Evolutionary conservation across 2,329 filamentous ascomycete species (phyloP).

Genomic region (Coniosporium tulheliwenetii): DNA sequence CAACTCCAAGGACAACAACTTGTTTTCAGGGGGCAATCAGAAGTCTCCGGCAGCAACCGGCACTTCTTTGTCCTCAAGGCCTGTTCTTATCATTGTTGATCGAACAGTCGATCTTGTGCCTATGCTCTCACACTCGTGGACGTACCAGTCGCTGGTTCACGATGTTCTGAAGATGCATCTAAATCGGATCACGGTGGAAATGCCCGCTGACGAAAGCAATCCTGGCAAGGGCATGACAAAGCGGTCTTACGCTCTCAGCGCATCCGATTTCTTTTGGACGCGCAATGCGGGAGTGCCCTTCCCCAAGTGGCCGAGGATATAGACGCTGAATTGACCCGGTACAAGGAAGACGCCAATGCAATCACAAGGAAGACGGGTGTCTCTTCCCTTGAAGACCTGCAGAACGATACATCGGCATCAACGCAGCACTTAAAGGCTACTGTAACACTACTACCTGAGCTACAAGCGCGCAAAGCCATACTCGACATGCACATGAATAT

Average conservation of each 20-base stretch:
- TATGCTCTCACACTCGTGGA: conserved; percentile 97
- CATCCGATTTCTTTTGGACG: conserved; percentile 92
- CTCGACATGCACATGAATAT: conserved; percentile 99
- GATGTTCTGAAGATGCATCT: conserved; percentile 66
- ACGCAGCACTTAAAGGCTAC: conserved; percentile 92
- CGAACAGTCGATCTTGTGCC: conserved; percentile 90
- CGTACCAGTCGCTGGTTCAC: conserved; percentile 71
- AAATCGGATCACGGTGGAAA: conserved; percentile 88
- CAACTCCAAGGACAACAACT: conserved; percentile 82
- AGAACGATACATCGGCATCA: conserved; percentile 75
- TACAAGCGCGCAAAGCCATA: conserved; percentile 80
- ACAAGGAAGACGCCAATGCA: conserved; percentile 88
- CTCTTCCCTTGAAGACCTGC: conserved; percentile 79
- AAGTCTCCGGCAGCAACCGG: conserved; percentile 39
- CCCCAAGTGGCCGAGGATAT: conserved; percentile 95
- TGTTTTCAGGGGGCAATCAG: conserved; percentile 60
- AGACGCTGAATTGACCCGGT: conserved; percentile 80
- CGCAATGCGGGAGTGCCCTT: conserved; percentile 85
- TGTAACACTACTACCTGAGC: conserved; percentile 80
- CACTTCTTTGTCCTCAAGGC: conserved; percentile 49
- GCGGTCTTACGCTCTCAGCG: conserved; percentile 76
- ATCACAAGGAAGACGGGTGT: conserved; percentile 93
- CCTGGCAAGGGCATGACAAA: conserved; percentile 63
- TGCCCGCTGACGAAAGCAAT: conserved; percentile 61
- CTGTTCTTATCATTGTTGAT: conserved; percentile 85